These are phyloP conservation scores for Mycena epipterygia DNA, from an alignment of 768 basidiomycete genomes.

Conservation along the genomic window DNA sequence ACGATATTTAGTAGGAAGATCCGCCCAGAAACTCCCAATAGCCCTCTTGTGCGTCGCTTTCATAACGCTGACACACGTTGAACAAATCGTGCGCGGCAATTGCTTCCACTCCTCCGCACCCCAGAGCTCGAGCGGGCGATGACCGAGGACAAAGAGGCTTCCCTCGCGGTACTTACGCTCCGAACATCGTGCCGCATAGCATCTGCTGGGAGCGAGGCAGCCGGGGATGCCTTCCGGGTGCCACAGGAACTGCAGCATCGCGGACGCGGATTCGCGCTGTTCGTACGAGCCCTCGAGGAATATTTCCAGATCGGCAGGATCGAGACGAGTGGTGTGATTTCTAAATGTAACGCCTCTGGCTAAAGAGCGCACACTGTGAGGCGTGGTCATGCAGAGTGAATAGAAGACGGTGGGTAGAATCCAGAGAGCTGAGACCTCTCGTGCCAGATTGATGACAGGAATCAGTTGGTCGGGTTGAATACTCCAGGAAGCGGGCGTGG, in stretches of 20 bases:
- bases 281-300: constrained; percentile 19
- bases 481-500: background rate
- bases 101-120: constrained; percentile 4
- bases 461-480: constrained; percentile 6
- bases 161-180: constrained; percentile 26
- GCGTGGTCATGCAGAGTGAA: constrained; percentile 12
- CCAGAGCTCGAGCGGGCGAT: constrained; percentile 16
- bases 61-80: background rate
- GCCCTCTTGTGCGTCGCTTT: background rate
- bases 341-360: constrained; percentile 9
- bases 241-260: constrained; percentile 19
- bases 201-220: background rate
- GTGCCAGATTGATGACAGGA: constrained; percentile 16
- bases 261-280: constrained; percentile 12
- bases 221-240: background rate
- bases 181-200: constrained; percentile 8
- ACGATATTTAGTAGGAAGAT: constrained; percentile 2
- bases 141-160: constrained; percentile 6
- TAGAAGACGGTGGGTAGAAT: constrained; percentile 22
- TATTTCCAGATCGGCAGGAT: background rate
- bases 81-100: background rate
- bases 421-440: constrained; percentile 19
- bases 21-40: background rate
- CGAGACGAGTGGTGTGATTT: background rate
- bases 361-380: constrained; percentile 12